Evolutionary conservation across 495 filamentous ascomycete genomes (phyloP).

Genomic region (Podospora bellae-mahoneyi): DNA sequence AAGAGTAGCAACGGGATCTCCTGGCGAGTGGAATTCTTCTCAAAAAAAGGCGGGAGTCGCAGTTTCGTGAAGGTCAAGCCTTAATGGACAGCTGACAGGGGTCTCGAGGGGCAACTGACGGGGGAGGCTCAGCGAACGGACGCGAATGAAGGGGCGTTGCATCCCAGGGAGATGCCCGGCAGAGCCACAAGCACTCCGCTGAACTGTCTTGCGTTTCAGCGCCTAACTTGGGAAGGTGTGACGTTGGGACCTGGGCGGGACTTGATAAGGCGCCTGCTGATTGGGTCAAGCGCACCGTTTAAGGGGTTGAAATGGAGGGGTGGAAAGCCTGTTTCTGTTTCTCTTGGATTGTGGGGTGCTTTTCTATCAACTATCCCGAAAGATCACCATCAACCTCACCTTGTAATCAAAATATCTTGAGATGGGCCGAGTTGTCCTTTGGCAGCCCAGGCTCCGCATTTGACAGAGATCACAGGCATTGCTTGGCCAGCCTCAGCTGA

Average conservation of each 20-base stretch:
- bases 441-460: too few relatives aligned
- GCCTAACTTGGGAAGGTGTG: constrained; percentile 23
- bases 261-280: constrained; percentile 15
- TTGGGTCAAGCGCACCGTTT: constrained; percentile 25
- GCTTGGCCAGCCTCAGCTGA: background rate
- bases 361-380: background rate
- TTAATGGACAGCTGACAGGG: constrained; percentile 29
- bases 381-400: background rate
- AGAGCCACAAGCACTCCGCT: constrained; percentile 9
- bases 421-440: background rate
- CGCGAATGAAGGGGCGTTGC: constrained; percentile 34
- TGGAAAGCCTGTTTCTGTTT: constrained; percentile 16
- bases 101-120: constrained; percentile 11
- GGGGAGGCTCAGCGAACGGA: background rate
- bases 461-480: background rate
- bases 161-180: constrained; percentile 25
- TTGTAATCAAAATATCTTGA: background rate
- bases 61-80: constrained; percentile 33
- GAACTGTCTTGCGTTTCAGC: constrained; percentile 27
- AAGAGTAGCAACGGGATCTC: constrained; percentile 9
- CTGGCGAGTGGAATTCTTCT: constrained; percentile 19
- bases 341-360: background rate
- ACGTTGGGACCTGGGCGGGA: constrained; percentile 13
- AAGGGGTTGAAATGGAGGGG: constrained; percentile 19
- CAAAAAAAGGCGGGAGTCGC: constrained; percentile 24